phyloP scores from a whole-genome alignment of 495 filamentous ascomycete species.

The Friedmanniomyces simplex region DNA sequence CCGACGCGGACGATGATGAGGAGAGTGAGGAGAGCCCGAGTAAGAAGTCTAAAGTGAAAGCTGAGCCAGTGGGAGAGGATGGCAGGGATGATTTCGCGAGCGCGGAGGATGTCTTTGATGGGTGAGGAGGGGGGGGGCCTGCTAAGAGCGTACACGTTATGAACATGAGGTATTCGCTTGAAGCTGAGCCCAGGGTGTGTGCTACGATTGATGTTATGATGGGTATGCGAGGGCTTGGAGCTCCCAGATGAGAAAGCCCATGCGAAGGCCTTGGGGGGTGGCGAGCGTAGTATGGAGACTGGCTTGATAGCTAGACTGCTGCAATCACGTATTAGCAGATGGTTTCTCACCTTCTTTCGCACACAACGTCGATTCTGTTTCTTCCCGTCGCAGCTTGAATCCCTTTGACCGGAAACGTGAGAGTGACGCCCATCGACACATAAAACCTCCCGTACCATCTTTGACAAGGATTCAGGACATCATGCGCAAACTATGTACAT shows the following conservation, averaged over 20 bases:
- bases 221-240: neutral
- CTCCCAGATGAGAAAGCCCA: neutral
- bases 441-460: neutral
- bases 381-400: too few relatives aligned
- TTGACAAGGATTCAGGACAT: neutral
- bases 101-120: neutral
- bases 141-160: too few relatives aligned
- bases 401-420: too few relatives aligned
- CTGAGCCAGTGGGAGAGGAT: neutral
- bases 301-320: neutral
- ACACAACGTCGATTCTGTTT: neutral
- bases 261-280: too few relatives aligned
- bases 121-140: too few relatives aligned
- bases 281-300: neutral
- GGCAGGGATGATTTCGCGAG: neutral
- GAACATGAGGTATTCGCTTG: too few relatives aligned
- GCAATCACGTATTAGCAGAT: neutral
- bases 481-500: neutral
- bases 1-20: neutral
- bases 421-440: too few relatives aligned
- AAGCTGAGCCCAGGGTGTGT: neutral
- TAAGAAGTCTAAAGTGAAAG: constrained; percentile 4
- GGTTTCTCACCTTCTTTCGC: neutral
- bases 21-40: neutral
- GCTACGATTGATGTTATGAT: neutral